Percentiles rank a stretch among this genome's conserved stretches.
Evolutionary conservation across 1,284 basidiomycete genomes (phyloP).

Genomic region (Leccinum pallidistipes): DNA sequence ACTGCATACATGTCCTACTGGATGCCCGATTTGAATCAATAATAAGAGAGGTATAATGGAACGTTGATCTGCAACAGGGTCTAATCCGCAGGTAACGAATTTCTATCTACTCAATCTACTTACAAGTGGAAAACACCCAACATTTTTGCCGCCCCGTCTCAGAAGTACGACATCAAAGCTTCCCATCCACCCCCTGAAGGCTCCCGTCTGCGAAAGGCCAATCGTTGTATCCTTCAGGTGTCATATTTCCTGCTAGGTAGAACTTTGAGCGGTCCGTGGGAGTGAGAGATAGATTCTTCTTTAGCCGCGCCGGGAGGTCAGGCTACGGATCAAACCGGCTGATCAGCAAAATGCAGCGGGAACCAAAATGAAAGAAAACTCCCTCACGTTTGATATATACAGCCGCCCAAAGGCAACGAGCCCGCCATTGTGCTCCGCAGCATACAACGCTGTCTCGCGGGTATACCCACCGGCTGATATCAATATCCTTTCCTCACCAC

Average conservation of each 20-base stretch:
- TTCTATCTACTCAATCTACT: not conserved
- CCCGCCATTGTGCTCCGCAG: slow-evolving; percentile 28
- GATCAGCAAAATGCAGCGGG: not conserved
- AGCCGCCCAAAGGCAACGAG: slow-evolving; percentile 43
- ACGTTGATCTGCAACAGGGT: not conserved
- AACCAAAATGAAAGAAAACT: not conserved
- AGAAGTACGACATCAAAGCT: not conserved
- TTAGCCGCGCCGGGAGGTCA: slow-evolving; percentile 37
- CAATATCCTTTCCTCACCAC: slow-evolving; percentile 17
- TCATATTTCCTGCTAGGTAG: slow-evolving; percentile 16
- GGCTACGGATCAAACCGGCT: slow-evolving; percentile 31
- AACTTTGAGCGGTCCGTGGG: slow-evolving; percentile 19
- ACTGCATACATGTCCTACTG: no score
- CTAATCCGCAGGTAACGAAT: no score
- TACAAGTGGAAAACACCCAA: not conserved
- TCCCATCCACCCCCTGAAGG: not conserved
- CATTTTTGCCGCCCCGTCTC: not conserved
- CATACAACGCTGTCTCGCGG: slow-evolving; percentile 15
- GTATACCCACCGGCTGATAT: not conserved
- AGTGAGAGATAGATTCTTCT: slow-evolving; percentile 15
- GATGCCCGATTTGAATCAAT: not conserved
- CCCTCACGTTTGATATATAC: slow-evolving; percentile 22
- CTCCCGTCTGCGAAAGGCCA: slow-evolving; percentile 18
- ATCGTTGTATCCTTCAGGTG: slow-evolving; percentile 28
- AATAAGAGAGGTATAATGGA: not conserved